Base-by-base conservation (phyloP, 306 rosid species). In the Betula pendula region DNA sequence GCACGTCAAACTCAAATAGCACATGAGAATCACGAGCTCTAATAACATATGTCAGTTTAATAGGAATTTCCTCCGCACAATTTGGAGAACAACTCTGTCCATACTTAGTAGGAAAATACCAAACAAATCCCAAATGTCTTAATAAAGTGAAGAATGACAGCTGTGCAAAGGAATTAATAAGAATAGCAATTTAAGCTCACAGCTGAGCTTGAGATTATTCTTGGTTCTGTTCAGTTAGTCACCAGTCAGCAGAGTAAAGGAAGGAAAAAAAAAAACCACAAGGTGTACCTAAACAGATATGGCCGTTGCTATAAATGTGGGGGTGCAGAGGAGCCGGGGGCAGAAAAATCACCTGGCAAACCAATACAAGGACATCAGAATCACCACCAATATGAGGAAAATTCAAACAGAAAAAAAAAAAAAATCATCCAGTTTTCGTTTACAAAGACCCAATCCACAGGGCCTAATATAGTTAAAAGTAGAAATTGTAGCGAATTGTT, bases 301-400 rank as follows among this genome's bases (percentile, higher is more conserved):
- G 70, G 48, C 70, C 70, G 8, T 65, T 65, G 48, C 70, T 65
- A 65, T 65, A 65, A 65, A 65, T 65, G 70, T 65, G 70, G 13
- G 47, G 70, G 47, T 65, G 70, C 70, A 38, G 70, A 38, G 70
- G 70, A 8, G 70, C 70, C 38, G 48, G 70, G 7, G 47, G 9
- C 20, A 65, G 24, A 65, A 65, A 65, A 65, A 65, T 65, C 70
- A 65, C 70, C 70, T 65, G 70, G 16, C 5, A 65, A 17, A 65
- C 48, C 48, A 65, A 65, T 9, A 40, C 13, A 9, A 17, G 29
- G 22, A 19, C 1, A 62, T 62, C 42, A 62, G 63, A 56, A 22
- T 7, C 19, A 62, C 42, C 8, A 6, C 42, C 68, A 19, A 33
- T 17, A 35, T 63, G 25, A 35, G 13, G 33, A 24, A 33, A 56